These are phyloP conservation scores for Rhodotorula mucilaginosa DNA, from an alignment of 1,284 basidiomycete genomes.

Conservation along the genomic window DNA sequence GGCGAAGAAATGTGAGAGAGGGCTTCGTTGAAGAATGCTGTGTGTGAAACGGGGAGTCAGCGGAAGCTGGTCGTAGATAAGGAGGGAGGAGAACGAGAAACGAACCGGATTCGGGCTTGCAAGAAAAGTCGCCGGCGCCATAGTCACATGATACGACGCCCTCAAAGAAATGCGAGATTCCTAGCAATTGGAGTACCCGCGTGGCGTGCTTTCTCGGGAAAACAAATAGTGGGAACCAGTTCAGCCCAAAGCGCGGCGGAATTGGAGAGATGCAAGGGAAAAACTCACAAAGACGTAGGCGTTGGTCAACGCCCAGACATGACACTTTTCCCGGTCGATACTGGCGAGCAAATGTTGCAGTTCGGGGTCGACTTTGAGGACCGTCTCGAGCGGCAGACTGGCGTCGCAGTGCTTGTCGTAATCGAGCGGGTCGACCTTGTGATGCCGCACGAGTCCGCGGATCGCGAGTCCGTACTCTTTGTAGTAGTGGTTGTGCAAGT, in stretches of 20 bases:
- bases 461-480: conserved; percentile 50
- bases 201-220: conserved; percentile 43
- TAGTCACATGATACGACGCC: conserved; percentile 52
- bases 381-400: conserved; percentile 49
- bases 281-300: conserved; percentile 36
- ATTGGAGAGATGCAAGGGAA: neutral
- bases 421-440: conserved; percentile 48
- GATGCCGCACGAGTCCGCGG: conserved; percentile 51
- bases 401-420: conserved; percentile 48
- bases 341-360: conserved; percentile 45
- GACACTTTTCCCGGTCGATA: conserved; percentile 48
- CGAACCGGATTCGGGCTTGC: conserved; percentile 48
- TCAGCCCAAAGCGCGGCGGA: neutral
- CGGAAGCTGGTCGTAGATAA: too few relatives aligned
- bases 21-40: conserved; percentile 38
- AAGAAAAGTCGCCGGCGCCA: conserved; percentile 47
- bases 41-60: neutral
- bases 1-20: conserved; percentile 22
- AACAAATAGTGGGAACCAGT: too few relatives aligned
- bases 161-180: conserved; percentile 47
- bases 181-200: conserved; percentile 47
- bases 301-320: conserved; percentile 43
- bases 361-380: conserved; percentile 46
- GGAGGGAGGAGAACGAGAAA: neutral
- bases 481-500: conserved; percentile 43